phyloP scores from a whole-genome alignment of 257 asterid genomes.

The Solanum corneliomulleri region DNA sequence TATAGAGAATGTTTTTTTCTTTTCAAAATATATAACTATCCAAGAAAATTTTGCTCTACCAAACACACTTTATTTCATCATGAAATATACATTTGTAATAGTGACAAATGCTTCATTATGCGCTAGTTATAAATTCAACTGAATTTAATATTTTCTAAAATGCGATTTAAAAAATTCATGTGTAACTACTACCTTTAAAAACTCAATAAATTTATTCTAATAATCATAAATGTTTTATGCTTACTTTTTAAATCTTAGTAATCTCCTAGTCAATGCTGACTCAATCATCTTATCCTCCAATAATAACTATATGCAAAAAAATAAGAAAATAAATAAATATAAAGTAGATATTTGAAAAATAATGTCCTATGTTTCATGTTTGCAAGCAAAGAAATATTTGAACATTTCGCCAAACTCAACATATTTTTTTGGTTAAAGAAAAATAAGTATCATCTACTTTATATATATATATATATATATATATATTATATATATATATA shows the following conservation, averaged over 20 bases:
- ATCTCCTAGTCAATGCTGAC: neutral
- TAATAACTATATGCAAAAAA: neutral
- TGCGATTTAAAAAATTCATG: neutral
- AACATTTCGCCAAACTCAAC: neutral
- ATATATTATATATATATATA: too few relatives aligned
- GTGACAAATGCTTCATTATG: neutral
- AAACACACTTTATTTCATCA: neutral
- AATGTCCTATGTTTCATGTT: neutral
- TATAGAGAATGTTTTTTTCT: neutral
- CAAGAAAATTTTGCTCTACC: neutral
- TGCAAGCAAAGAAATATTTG: neutral
- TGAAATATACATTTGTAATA: neutral
- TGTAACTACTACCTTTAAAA: neutral
- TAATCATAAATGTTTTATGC: neutral
- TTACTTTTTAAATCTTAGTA: neutral
- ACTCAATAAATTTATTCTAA: neutral
- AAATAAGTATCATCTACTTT: neutral
- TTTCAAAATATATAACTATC: neutral
- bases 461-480: accelerated
- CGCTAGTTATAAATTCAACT: neutral
- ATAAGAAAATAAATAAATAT: neutral
- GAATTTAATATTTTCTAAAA: neutral
- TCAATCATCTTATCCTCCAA: neutral
- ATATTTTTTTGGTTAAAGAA: neutral
- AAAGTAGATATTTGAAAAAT: neutral